Evolutionary conservation across 1,284 basidiomycete species (phyloP).

Genomic region (Cutaneotrichosporon dermatis): DNA sequence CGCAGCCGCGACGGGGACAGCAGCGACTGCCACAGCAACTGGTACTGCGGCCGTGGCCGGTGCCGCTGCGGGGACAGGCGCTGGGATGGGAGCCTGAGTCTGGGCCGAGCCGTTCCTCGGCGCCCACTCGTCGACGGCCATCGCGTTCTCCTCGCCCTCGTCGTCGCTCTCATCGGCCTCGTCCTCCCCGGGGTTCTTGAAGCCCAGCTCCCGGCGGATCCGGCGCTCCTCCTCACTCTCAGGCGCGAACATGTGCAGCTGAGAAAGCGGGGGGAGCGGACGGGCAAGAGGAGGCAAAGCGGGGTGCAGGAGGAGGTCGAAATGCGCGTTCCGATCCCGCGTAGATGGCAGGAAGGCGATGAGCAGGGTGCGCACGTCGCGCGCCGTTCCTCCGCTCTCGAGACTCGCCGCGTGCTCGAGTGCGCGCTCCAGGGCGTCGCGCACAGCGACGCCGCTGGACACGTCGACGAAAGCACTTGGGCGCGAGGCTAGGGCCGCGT

Average conservation of each 20-base stretch:
- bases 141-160: slow-evolving; percentile 14
- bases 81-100: background rate
- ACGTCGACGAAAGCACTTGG: slow-evolving; percentile 6
- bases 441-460: background rate
- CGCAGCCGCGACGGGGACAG: background rate
- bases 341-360: slow-evolving; percentile 11
- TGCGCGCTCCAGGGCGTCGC: slow-evolving; percentile 3
- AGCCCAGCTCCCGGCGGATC: slow-evolving; percentile 31
- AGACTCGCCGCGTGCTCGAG: slow-evolving; percentile 16
- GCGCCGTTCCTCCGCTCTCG: slow-evolving; percentile 10
- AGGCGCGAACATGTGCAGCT: slow-evolving; percentile 36
- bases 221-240: slow-evolving; percentile 38
- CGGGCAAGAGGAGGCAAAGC: slow-evolving; percentile 34
- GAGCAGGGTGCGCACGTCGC: slow-evolving; percentile 15
- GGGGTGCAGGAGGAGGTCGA: slow-evolving; percentile 35
- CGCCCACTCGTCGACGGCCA: slow-evolving; percentile 9
- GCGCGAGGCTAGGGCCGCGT: slow-evolving; percentile 24
- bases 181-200: slow-evolving; percentile 7
- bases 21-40: background rate
- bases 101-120: background rate
- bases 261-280: slow-evolving; percentile 30
- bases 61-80: slow-evolving; percentile 1
- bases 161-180: slow-evolving; percentile 14
- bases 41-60: background rate
- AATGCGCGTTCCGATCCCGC: background rate